A percentile compares a stretch with the other conserved stretches of the same genome.
These are phyloP conservation scores for Heterobasidion parviporum DNA, from an alignment of 1,284 basidiomycete species.

Conservation along the genomic window DNA sequence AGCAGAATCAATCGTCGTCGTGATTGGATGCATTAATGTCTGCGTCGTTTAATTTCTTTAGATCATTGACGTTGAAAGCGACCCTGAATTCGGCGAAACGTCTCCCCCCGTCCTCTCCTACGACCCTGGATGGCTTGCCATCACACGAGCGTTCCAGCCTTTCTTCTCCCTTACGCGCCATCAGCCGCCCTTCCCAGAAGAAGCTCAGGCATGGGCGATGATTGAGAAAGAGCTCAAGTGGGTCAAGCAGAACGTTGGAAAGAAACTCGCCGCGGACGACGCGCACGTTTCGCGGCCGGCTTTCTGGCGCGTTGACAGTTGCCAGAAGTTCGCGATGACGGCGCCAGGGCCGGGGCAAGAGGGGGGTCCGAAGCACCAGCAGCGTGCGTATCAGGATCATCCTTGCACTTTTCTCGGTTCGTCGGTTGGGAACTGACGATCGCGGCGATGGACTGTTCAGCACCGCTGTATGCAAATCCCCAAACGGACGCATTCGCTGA, in stretches of 20 bases:
- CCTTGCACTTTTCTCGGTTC: background rate
- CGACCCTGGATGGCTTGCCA: slow-evolving; percentile 92
- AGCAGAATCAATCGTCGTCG: slow-evolving; percentile 8
- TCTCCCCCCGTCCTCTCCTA: slow-evolving; percentile 43
- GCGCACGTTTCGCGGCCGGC: slow-evolving; percentile 13
- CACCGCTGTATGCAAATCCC: slow-evolving; percentile 79
- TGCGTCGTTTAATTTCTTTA: slow-evolving; percentile 20
- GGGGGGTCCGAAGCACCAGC: slow-evolving; percentile 26
- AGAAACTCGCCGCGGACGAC: slow-evolving; percentile 22
- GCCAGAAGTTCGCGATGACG: slow-evolving; percentile 70
- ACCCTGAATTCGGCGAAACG: slow-evolving; percentile 11
- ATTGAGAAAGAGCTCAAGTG: slow-evolving; percentile 61
- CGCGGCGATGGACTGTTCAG: slow-evolving; percentile 26
- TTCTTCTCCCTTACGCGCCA: slow-evolving; percentile 53
- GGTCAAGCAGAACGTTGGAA: slow-evolving; percentile 48
- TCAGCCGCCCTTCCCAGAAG: slow-evolving; percentile 42
- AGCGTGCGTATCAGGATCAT: slow-evolving; percentile 32
- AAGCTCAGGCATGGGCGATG: slow-evolving; percentile 49
- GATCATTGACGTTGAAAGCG: slow-evolving; percentile 61
- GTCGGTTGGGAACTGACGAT: slow-evolving; percentile 2
- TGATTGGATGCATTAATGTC: slow-evolving; percentile 1
- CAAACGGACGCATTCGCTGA: slow-evolving; percentile 85
- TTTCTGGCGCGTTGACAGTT: slow-evolving; percentile 32
- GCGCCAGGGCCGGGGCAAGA: slow-evolving; percentile 55
- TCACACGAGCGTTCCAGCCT: slow-evolving; percentile 80